Base-by-base conservation (phyloP, 495 filamentous ascomycete species). In the Penicillium cataractarum region DNA sequence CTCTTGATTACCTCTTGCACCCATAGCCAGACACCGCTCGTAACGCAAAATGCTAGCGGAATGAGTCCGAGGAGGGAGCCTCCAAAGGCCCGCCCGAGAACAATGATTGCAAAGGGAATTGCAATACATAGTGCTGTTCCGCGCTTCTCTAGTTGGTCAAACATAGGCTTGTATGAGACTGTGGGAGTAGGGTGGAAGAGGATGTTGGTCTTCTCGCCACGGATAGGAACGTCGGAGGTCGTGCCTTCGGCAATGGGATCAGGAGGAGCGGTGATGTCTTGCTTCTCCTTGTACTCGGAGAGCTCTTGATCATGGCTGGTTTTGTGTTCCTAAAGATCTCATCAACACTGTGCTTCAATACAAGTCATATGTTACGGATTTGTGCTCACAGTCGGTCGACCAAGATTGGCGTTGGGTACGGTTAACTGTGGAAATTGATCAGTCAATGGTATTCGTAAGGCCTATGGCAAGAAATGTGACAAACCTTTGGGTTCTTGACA, bases 131-230 rank as follows among this genome's bases (percentile, higher is more conserved):
- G 75, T 0, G 80, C 77, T 29, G 80, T 87, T 19, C 88, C 90
- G 52, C 87, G 80, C 60, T 84, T 87, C 73, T 97, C 92, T 69
- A 98, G 69, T 8, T 83, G 65, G 17, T 82, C 85, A 77, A 90
- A 97, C 82, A 92, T 96, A 6, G 93, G 92, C 72, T 92, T 88
- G 60, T 91, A 96, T 67, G 87, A 89, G 56, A 97, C 81, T 1
- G 90, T 88, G 0, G 94, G 94, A 0, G 94, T 98, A 0, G 95
- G 93, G 70, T 97, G 92, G 76, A 97, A 97, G 29, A 98, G 86
- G 33, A 98, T 87, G 65, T 97, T 97, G 1, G 94, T 98, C 82
- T 92, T 96, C 69, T 97, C 94, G 58, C 93, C 93, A 72, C 91
- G 92, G 66, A 98, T 96, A 17, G 94, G 94, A 7, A 98, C 92